These are phyloP conservation scores for Saccharomyces jurei DNA, from an alignment of 805 yeast species.

Conservation along the genomic window DNA sequence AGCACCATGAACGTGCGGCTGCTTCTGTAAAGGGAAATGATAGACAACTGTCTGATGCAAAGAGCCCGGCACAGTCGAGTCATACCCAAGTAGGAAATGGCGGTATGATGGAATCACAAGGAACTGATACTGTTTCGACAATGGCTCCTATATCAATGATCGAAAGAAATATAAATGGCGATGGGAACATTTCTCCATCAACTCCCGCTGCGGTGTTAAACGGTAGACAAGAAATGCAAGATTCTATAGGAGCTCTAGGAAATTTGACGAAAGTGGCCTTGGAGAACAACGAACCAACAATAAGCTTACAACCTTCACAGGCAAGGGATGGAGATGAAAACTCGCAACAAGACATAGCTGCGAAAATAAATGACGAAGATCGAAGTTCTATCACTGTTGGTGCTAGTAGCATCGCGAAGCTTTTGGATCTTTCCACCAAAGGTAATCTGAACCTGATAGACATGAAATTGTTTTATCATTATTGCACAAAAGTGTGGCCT, in stretches of 20 bases:
- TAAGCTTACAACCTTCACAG: neutral
- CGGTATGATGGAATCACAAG: neutral
- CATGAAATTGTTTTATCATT: constrained; percentile 77
- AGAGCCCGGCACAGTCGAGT: neutral
- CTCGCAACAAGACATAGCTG: constrained; percentile 1
- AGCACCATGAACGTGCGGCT: constrained; percentile 18
- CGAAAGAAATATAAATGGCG: constrained; percentile 7
- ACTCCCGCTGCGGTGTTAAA: constrained; percentile 9
- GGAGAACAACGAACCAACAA: neutral
- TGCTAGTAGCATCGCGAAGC: constrained; percentile 10
- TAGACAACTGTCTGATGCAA: constrained; percentile 1
- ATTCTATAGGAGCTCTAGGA: neutral
- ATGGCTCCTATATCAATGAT: constrained; percentile 19
- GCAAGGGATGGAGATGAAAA: constrained; percentile 11
- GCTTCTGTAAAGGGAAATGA: constrained; percentile 4
- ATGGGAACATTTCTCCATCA: constrained; percentile 9
- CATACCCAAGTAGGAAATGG: neutral
- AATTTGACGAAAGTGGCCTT: neutral
- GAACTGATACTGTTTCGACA: constrained; percentile 12
- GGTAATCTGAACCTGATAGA: constrained; percentile 60
- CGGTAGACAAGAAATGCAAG: constrained; percentile 7
- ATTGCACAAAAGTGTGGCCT: constrained; percentile 73
- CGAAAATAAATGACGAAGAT: neutral
- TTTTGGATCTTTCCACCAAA: constrained; percentile 21
- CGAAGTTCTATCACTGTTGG: neutral